Evolutionary conservation across 2,329 filamentous ascomycete genomes (phyloP), one percentile per base, ranked within the genome.

Genomic region (Nigrospora osmanthi): DNA sequence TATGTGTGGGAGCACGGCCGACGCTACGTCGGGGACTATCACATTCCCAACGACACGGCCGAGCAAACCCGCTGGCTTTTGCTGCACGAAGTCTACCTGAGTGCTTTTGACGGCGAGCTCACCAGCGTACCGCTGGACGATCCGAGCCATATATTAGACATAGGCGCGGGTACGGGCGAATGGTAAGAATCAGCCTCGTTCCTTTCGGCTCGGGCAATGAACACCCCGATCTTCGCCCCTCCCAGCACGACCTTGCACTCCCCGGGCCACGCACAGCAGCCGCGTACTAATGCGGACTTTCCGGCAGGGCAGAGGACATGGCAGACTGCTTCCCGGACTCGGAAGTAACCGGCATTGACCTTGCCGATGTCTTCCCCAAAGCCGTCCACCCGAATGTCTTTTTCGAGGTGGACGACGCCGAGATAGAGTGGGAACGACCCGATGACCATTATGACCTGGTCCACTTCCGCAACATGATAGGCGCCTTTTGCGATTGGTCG

Each of bases 31-130:
- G 68, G 75, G 32, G 69, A 71, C 32, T 85, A 83, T 55, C 80
- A 71, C 58, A 81, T 84, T 72, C 81, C 81, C 13, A 83, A 83
- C 58, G 81, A 85, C 54, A 76, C 83, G 38, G 63, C 71, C 38
- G 81, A 85, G 56, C 79, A 83, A 59, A 77, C 78, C 38, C 76
- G 81, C 36, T 60, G 83, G 42, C 73, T 76, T 47, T 68, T 85
- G 43, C 66, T 78, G 35, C 80, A 85, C 51, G 79, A 83, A 56
- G 75, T 83, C 39, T 83, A 79, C 54, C 62, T 81, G 6, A 72
- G 73, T 44, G 62, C 70, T 14, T 67, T 75, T 41, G 64, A 69
- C 32, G 67, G 66, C 47, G 65, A 71, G 47, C 56, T 71, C 32
- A 72, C 66, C 17, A 65, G 66, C n/a, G 67, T 68, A 7, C 64